Evolutionary conservation across 2,329 filamentous ascomycete species (phyloP).

Genomic region (Hymenoscyphus scutula): DNA sequence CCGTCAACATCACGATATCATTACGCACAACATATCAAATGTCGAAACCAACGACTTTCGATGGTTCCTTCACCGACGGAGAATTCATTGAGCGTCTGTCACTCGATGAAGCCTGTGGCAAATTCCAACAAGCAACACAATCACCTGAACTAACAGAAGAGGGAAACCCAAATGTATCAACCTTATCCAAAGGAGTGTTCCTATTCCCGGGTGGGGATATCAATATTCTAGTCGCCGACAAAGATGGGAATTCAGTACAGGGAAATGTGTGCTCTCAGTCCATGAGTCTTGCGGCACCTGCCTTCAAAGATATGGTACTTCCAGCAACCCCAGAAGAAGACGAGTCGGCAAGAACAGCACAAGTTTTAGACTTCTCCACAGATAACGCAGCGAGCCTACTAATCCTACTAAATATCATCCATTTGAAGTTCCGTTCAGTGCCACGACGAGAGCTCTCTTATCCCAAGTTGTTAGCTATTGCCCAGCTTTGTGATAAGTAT

Average conservation of each 20-base stretch:
- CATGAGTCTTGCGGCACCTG: conserved; percentile 2
- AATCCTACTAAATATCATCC: conserved; percentile 14
- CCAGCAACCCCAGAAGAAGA: background rate
- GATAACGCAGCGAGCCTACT: conserved; percentile 2
- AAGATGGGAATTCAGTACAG: background rate
- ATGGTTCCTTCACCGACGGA: background rate
- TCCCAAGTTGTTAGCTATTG: background rate
- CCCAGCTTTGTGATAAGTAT: background rate
- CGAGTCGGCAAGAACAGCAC: background rate
- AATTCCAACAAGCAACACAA: background rate
- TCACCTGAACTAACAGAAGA: background rate
- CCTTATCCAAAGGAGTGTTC: background rate
- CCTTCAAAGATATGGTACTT: background rate
- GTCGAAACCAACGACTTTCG: background rate
- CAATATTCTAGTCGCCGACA: background rate
- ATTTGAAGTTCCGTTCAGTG: conserved; percentile 10
- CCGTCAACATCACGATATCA: no score
- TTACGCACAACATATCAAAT: background rate
- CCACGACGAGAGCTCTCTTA: background rate
- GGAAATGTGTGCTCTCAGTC: conserved; percentile 2
- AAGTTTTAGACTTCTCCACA: background rate
- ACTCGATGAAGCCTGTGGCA: background rate
- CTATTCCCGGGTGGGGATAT: background rate
- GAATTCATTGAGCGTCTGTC: background rate
- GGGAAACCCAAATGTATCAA: background rate